Conservation (phyloP, 148 eudicot species). For the Camellia sinensis region DNA sequence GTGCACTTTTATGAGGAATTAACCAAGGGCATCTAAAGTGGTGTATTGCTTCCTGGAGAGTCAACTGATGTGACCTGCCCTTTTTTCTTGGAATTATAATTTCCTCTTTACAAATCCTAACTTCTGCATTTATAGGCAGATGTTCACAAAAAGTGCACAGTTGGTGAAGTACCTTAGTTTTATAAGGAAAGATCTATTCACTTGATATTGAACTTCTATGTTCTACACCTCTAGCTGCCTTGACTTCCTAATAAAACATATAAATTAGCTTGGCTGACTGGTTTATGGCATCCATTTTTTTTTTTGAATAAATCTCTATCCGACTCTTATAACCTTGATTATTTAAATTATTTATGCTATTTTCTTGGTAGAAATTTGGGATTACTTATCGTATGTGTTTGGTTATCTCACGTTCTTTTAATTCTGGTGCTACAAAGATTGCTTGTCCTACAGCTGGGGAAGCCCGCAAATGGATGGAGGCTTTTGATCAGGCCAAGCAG, state of each 20-base stretch:
- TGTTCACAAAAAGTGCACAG: background rate
- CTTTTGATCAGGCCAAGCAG: conserved; percentile 92
- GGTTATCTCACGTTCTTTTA: conserved; percentile 13
- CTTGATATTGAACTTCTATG: background rate
- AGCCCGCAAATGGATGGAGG: conserved; percentile 83
- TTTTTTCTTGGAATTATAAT: background rate
- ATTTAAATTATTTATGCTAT: background rate
- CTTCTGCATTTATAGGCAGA: background rate
- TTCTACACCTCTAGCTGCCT: background rate
- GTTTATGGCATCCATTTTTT: background rate
- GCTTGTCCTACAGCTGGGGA: conserved; percentile 94
- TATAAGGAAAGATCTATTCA: background rate
- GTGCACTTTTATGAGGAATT: background rate
- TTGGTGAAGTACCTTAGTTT: background rate
- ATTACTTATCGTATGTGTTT: background rate
- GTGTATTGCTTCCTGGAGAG: background rate
- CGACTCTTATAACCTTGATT: background rate
- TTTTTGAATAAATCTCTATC: background rate
- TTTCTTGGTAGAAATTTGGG: background rate
- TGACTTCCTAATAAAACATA: background rate
- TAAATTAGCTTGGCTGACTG: background rate
- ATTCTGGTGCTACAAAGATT: conserved; percentile 60
- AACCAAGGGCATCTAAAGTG: background rate
- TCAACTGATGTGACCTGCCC: background rate
- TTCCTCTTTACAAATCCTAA: background rate